Conservation (phyloP, 805 yeast species). For the Metschnikowia shivogae region DNA sequence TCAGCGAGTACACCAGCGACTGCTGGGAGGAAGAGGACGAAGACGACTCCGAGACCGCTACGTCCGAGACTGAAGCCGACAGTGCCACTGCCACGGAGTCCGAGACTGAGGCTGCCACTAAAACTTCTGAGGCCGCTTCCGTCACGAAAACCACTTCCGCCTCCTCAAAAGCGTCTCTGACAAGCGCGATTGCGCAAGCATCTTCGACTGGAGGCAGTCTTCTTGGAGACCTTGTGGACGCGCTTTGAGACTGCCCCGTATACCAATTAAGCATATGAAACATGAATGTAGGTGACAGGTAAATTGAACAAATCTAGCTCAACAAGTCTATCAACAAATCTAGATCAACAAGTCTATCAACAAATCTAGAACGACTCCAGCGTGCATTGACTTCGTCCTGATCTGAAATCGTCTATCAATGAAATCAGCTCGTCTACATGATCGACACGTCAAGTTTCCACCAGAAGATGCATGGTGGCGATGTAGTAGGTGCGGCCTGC, state of each 20-base stretch:
- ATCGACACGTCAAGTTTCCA: too few relatives aligned
- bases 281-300: too few relatives aligned
- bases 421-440: too few relatives aligned
- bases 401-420: too few relatives aligned
- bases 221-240: neutral
- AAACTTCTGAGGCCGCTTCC: neutral
- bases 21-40: conserved; percentile 15
- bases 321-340: too few relatives aligned
- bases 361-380: too few relatives aligned
- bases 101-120: neutral
- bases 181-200: conserved; percentile 1
- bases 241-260: neutral
- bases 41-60: conserved; percentile 3
- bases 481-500: neutral
- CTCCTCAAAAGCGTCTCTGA: neutral
- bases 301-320: too few relatives aligned
- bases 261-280: too few relatives aligned
- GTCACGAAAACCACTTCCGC: neutral
- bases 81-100: neutral
- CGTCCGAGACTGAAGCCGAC: conserved; percentile 2
- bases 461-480: neutral
- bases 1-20: conserved; percentile 10
- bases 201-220: conserved; percentile 4
- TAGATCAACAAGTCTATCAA: too few relatives aligned
- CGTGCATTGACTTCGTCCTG: too few relatives aligned